Evolutionary conservation across 805 yeast genomes (phyloP), one percentile per base, ranked within the genome.

Genomic region (Saccharomycodes ludwigii): DNA sequence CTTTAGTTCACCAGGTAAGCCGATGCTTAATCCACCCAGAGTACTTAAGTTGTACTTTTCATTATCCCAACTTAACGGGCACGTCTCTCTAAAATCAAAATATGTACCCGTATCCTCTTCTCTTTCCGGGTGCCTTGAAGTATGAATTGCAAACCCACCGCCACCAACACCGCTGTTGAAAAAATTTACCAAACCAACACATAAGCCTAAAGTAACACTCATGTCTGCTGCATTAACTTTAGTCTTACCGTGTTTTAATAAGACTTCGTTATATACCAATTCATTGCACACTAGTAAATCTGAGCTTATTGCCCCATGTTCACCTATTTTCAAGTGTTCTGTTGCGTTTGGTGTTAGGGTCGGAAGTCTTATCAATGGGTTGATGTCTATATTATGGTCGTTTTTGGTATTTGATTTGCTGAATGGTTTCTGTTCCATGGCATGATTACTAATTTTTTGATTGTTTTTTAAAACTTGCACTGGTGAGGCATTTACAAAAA

Each of bases 91-190:
- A 19, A 91, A 93, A 55, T 88, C 94, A 25, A 86, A 71, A 18
- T 76, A 63, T n/a, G n/a, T n/a, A 3, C 77, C 40, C 2, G 77
- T 69, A 1, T 66, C 64, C 6, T 66, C 63, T 9, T 64, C 58
- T 26, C 49, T 49, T 21, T 41, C 40, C 23, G 52, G 46, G 11
- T 27, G 17, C 6, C 28, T 31, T 11, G 58, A 34, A 8, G 29
- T 33, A 17, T 43, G 37, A 1, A 74, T 67, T 27, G 80, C 77
- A 44, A 71, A 84, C 0, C 80, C 83, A 7, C 98, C 97, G 4
- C 97, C 97, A 6, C 96, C 95, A 26, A 88, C 76, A 0, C 96
- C 95, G 2, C 94, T 76, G 36, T 77, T 76, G 58, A 78, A 83
- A 40, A 84, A 75, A 48, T 82, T 81, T 15, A 83, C 57, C 33